These are phyloP conservation scores for Coemansia sp. DNA, from an alignment of 192 early-diverging fungal species.

Conservation along the genomic window DNA sequence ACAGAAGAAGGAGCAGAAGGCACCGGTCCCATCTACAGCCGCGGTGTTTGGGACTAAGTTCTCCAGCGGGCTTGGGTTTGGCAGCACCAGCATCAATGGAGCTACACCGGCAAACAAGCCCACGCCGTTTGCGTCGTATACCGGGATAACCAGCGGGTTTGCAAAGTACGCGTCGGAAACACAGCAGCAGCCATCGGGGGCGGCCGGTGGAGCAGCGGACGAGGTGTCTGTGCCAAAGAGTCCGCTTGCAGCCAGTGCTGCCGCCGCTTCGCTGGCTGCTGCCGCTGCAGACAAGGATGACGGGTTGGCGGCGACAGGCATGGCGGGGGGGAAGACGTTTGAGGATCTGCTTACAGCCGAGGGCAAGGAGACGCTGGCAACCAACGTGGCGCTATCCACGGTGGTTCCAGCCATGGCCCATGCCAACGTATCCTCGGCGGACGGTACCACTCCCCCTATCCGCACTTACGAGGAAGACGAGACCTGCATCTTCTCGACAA, in stretches of 20 bases:
- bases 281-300: not conserved
- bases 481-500: constrained; percentile 39
- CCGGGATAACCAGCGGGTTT: constrained; percentile 33
- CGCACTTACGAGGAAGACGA: constrained; percentile 56
- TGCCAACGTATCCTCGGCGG: constrained; percentile 11
- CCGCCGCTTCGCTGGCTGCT: not conserved
- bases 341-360: constrained; percentile 41
- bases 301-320: not conserved
- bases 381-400: constrained; percentile 19
- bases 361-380: constrained; percentile 34
- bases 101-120: constrained; percentile 14
- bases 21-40: constrained; percentile 2
- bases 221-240: not conserved
- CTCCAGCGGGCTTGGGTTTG: constrained; percentile 35
- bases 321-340: constrained; percentile 18
- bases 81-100: constrained; percentile 16
- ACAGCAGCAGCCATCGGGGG: constrained; percentile 7
- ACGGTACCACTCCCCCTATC: constrained; percentile 9
- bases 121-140: constrained; percentile 24
- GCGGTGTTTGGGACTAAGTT: constrained; percentile 32
- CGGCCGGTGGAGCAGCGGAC: constrained; percentile 5
- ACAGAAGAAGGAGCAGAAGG: constrained; percentile 12
- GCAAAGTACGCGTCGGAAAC: constrained; percentile 38
- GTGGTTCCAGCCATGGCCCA: constrained; percentile 29
- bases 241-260: not conserved